These are phyloP conservation scores for Gossypioides kirkii DNA, from an alignment of 345 rosid species.

Conservation along the genomic window DNA sequence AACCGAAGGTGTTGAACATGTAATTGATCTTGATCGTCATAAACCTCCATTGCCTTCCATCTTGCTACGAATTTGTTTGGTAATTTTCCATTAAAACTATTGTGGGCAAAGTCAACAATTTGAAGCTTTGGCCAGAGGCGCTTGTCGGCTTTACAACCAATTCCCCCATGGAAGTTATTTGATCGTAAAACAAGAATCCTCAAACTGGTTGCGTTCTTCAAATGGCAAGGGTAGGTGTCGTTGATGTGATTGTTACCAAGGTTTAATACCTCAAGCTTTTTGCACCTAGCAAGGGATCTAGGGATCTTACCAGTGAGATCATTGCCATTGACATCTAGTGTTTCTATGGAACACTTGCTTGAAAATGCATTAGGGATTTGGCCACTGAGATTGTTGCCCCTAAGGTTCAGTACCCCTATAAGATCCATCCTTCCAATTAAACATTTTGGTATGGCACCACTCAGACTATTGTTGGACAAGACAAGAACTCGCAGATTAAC, in stretches of 20 bases:
- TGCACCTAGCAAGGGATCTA: constrained; percentile 25
- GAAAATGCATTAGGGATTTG: constrained; percentile 19
- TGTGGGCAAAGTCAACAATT: constrained; percentile 22
- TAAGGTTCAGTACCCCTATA: constrained; percentile 31
- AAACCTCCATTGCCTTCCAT: constrained; percentile 35
- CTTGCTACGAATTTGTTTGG: constrained; percentile 1
- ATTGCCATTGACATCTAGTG: constrained; percentile 37
- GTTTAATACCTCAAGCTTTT: constrained; percentile 28
- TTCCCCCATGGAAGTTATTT: constrained; percentile 17
- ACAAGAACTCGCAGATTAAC: background rate
- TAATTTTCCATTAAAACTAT: constrained; percentile 15
- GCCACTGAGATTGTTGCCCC: constrained; percentile 23
- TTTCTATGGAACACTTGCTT: constrained; percentile 16
- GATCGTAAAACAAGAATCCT: constrained; percentile 32
- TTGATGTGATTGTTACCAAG: constrained; percentile 29
- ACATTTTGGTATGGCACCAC: constrained; percentile 10
- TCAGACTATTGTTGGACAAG: background rate
- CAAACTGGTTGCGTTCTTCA: constrained; percentile 25
- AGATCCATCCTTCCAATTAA: background rate
- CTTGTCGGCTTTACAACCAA: constrained; percentile 11
- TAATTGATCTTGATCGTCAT: background rate
- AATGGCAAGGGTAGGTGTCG: constrained; percentile 33
- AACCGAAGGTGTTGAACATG: constrained; percentile 19
- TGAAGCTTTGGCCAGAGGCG: constrained; percentile 27
- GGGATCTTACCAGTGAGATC: constrained; percentile 28